phyloP scores from a whole-genome alignment of 192 early-diverging fungal species.

The Podila verticillata region DNA sequence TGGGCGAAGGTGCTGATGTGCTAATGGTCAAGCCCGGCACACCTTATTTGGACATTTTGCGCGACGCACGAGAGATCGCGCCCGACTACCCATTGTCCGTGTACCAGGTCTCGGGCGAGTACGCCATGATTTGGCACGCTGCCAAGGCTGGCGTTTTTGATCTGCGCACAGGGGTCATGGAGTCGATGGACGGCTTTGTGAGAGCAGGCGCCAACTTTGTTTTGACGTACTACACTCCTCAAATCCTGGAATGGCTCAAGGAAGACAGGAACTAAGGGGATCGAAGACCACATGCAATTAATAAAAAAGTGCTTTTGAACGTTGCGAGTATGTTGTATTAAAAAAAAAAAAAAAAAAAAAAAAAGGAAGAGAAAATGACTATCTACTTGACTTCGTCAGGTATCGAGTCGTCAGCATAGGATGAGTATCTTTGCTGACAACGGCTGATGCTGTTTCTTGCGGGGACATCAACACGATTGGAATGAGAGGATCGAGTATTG shows the following conservation, averaged over 20 bases:
- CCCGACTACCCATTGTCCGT: slow-evolving; percentile 94
- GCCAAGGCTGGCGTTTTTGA: slow-evolving; percentile 87
- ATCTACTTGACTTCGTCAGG: background rate
- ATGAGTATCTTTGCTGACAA: background rate
- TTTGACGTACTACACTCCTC: slow-evolving; percentile 97
- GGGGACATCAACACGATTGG: background rate
- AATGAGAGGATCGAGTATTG: background rate
- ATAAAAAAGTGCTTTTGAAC: slow-evolving; percentile 1
- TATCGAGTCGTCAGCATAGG: background rate
- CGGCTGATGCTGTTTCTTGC: background rate
- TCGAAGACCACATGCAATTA: background rate
- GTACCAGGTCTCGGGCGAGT: slow-evolving; percentile 95
- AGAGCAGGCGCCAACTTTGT: slow-evolving; percentile 93
- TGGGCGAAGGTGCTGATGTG: slow-evolving; percentile 94
- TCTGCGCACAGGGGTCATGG: slow-evolving; percentile 85
- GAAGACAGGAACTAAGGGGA: slow-evolving; percentile 28
- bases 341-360: background rate
- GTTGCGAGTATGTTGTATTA: too few species aligned
- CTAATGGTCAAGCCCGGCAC: slow-evolving; percentile 98
- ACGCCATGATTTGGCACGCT: slow-evolving; percentile 85
- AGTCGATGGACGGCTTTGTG: slow-evolving; percentile 82
- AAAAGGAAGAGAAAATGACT: background rate
- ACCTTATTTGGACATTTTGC: slow-evolving; percentile 95
- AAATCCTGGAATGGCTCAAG: slow-evolving; percentile 91
- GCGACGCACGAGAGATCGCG: slow-evolving; percentile 80